A percentile compares a stretch with the other conserved stretches of the same genome.
Conservation (phyloP, 1,284 basidiomycete species). For the Schizophyllum amplum region DNA sequence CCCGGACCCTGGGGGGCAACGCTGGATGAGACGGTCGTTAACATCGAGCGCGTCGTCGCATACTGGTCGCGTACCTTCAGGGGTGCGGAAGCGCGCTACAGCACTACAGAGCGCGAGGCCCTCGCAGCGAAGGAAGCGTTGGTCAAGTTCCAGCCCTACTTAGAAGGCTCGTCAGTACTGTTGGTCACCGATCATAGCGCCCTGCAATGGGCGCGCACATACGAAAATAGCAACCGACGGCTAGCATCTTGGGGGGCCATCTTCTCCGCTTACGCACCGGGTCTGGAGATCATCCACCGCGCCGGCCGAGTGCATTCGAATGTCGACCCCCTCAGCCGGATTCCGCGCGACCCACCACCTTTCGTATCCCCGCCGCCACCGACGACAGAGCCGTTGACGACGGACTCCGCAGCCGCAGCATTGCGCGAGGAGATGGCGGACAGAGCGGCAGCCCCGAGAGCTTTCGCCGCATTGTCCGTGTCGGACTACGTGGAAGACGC, state of each 20-base stretch:
- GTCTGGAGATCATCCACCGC: slow-evolving; percentile 23
- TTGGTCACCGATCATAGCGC: slow-evolving; percentile 24
- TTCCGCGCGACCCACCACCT: too few relatives aligned
- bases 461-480: too few relatives aligned
- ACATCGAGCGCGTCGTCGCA: slow-evolving; percentile 23
- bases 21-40: slow-evolving; percentile 22
- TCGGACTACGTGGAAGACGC: too few relatives aligned
- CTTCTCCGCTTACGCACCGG: slow-evolving; percentile 21
- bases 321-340: slow-evolving; percentile 20
- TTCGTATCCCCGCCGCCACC: too few relatives aligned
- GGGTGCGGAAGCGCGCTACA: slow-evolving; percentile 23
- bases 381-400: too few relatives aligned
- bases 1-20: slow-evolving; percentile 13
- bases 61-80: slow-evolving; percentile 25
- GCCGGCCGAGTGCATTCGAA: slow-evolving; percentile 26
- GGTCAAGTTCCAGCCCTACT: slow-evolving; percentile 23
- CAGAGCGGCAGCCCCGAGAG: too few relatives aligned
- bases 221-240: slow-evolving; percentile 21
- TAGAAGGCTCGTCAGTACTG: slow-evolving; percentile 22
- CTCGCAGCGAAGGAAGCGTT: too few relatives aligned
- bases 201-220: too few relatives aligned
- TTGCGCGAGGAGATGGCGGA: too few relatives aligned
- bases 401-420: too few relatives aligned
- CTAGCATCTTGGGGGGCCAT: slow-evolving; percentile 21
- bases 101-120: slow-evolving; percentile 26